Conservation (phyloP, 768 basidiomycete species). For the Solioccasus polychromus region DNA sequence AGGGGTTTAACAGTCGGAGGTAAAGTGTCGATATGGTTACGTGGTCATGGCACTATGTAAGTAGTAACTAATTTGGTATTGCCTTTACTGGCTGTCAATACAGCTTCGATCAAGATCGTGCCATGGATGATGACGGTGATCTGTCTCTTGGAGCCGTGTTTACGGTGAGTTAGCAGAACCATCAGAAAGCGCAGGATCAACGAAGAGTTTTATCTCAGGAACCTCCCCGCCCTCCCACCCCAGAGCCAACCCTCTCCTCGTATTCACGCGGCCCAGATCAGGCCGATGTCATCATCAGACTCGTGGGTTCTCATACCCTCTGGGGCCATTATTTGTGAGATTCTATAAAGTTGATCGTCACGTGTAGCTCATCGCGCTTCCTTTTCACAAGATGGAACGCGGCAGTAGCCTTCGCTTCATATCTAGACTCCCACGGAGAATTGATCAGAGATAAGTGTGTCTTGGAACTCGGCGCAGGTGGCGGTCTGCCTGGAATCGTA, state of each 20-base stretch:
- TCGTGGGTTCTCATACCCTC: constrained; percentile 77
- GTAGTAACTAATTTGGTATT: too few relatives aligned
- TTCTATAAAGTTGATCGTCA: neutral
- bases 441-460: constrained; percentile 50
- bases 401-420: constrained; percentile 66
- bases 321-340: constrained; percentile 79
- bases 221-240: constrained; percentile 63
- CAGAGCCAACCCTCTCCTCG: constrained; percentile 51
- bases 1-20: neutral
- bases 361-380: neutral
- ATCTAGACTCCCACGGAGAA: constrained; percentile 53
- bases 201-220: constrained; percentile 44
- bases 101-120: neutral
- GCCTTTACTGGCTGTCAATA: too few relatives aligned
- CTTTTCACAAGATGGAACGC: constrained; percentile 71
- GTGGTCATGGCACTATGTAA: neutral
- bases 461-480: constrained; percentile 92
- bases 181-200: neutral
- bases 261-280: constrained; percentile 40
- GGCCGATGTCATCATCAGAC: constrained; percentile 50
- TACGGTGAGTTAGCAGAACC: constrained; percentile 42
- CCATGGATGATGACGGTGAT: constrained; percentile 29
- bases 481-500: constrained; percentile 82
- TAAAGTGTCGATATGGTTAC: neutral
- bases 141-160: constrained; percentile 47